Conservation (phyloP, 2,329 filamentous ascomycete species). For the Beauveria caledonica region DNA sequence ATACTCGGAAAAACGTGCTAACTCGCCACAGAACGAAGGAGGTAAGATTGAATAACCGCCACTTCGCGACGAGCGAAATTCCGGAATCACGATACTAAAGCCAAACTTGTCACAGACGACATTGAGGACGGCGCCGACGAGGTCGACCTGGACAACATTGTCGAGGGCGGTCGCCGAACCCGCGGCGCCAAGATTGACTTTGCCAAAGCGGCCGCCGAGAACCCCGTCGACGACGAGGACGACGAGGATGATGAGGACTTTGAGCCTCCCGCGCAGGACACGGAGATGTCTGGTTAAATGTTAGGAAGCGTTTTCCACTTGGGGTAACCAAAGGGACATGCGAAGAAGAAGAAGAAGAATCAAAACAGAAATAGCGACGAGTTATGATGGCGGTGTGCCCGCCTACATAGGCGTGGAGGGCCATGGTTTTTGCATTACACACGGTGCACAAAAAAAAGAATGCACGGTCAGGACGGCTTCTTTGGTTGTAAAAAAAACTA, state of each 20-base stretch:
- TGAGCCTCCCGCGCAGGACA: slow-evolving; percentile 54
- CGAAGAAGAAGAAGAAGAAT: neutral
- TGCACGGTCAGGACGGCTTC: neutral
- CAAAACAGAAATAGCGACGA: neutral
- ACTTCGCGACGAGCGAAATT: neutral
- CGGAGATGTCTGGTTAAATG: slow-evolving; percentile 51
- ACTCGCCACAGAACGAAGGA: slow-evolving; percentile 18
- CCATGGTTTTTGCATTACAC: neutral
- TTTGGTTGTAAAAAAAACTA: neutral
- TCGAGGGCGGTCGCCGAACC: slow-evolving; percentile 69
- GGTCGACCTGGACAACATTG: slow-evolving; percentile 85
- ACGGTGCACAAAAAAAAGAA: neutral
- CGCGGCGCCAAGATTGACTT: slow-evolving; percentile 91
- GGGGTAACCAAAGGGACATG: neutral
- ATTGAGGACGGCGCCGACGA: slow-evolving; percentile 82
- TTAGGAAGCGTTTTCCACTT: neutral
- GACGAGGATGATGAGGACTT: slow-evolving; percentile 70
- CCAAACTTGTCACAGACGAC: slow-evolving; percentile 29
- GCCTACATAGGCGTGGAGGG: neutral
- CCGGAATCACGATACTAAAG: neutral
- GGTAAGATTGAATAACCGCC: slow-evolving; percentile 18
- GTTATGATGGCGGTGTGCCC: neutral
- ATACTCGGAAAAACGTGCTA: slow-evolving; percentile 13
- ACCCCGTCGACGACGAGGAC: slow-evolving; percentile 65
- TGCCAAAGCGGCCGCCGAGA: slow-evolving; percentile 77